A percentile compares a stretch with the other conserved stretches of the same genome.
Evolutionary conservation across 2,329 filamentous ascomycete genomes (phyloP).

Genomic region (Trichoderma harzianum): DNA sequence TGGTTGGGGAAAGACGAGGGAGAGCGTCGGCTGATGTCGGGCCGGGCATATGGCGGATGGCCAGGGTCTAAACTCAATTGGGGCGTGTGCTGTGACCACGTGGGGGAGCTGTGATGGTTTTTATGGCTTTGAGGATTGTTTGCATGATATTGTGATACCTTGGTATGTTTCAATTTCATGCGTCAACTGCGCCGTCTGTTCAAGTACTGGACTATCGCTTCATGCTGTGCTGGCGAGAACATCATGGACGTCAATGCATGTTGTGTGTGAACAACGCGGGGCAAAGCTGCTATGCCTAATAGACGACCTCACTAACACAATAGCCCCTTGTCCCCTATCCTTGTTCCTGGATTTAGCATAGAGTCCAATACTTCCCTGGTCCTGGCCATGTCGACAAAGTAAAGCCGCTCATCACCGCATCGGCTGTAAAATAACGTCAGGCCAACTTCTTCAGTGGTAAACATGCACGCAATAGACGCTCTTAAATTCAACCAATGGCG

Average conservation of each 20-base stretch:
- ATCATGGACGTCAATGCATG: neutral
- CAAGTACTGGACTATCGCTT: neutral
- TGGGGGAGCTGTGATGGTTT: conserved; percentile 8
- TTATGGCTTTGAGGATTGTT: neutral
- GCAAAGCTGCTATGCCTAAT: neutral
- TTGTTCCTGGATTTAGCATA: neutral
- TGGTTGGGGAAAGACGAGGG: conserved; percentile 18
- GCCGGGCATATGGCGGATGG: conserved; percentile 13
- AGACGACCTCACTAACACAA: neutral
- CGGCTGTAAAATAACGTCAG: neutral
- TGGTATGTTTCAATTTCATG: neutral
- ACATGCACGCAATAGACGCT: neutral
- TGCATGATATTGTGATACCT: neutral
- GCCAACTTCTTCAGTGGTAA: neutral
- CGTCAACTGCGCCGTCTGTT: neutral
- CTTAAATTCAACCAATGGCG: neutral
- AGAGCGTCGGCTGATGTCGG: conserved; percentile 33
- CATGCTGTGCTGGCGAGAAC: neutral
- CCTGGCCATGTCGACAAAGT: neutral
- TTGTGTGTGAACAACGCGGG: neutral
- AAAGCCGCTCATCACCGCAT: neutral
- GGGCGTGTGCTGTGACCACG: conserved; percentile 17
- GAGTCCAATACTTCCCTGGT: neutral
- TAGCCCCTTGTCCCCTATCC: neutral
- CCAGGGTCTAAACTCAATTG: conserved; percentile 12